These are phyloP conservation scores for Penicillium sp. DNA, from an alignment of 2,329 filamentous ascomycete species.

Conservation along the genomic window DNA sequence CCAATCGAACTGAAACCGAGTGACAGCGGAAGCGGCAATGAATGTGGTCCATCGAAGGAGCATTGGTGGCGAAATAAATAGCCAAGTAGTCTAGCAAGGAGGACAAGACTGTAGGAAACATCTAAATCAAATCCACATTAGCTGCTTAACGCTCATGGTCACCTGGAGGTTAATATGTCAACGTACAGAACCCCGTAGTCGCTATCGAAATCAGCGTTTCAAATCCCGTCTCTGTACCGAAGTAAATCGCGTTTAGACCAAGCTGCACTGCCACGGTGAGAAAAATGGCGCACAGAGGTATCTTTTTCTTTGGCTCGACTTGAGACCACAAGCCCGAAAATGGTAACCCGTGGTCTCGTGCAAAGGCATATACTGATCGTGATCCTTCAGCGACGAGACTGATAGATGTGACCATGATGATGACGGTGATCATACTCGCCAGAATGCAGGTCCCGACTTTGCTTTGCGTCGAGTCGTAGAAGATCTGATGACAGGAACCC, in stretches of 20 bases:
- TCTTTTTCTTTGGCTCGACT: slow-evolving; percentile 5
- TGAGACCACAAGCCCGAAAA: slow-evolving; percentile 3
- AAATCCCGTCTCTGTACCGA: slow-evolving; percentile 12
- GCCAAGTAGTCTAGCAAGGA: slow-evolving; percentile 10
- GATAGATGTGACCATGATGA: slow-evolving; percentile 43
- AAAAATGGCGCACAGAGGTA: slow-evolving; percentile 6
- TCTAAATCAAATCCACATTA: background rate
- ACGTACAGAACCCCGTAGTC: slow-evolving; percentile 11
- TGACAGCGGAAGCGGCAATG: slow-evolving; percentile 5
- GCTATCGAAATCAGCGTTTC: slow-evolving; percentile 11
- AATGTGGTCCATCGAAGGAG: slow-evolving; percentile 3
- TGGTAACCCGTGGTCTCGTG: slow-evolving; percentile 17
- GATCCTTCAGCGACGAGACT: slow-evolving; percentile 46
- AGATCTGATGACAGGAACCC: slow-evolving; percentile 55
- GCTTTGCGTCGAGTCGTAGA: slow-evolving; percentile 48
- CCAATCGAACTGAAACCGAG: slow-evolving; percentile 7
- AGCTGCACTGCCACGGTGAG: slow-evolving; percentile 6
- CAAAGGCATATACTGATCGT: slow-evolving; percentile 41
- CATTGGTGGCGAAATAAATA: slow-evolving; percentile 3
- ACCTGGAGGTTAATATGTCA: too few species aligned
- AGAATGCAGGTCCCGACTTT: slow-evolving; percentile 44
- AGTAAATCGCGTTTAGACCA: slow-evolving; percentile 11
- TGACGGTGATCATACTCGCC: slow-evolving; percentile 46
- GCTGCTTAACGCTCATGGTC: background rate
- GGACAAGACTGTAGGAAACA: slow-evolving; percentile 9